A percentile compares a stretch with the other conserved stretches of the same genome.
Evolutionary conservation across 371 early-diverging fungal genomes (phyloP).

Genomic region (Mortierella sp.): DNA sequence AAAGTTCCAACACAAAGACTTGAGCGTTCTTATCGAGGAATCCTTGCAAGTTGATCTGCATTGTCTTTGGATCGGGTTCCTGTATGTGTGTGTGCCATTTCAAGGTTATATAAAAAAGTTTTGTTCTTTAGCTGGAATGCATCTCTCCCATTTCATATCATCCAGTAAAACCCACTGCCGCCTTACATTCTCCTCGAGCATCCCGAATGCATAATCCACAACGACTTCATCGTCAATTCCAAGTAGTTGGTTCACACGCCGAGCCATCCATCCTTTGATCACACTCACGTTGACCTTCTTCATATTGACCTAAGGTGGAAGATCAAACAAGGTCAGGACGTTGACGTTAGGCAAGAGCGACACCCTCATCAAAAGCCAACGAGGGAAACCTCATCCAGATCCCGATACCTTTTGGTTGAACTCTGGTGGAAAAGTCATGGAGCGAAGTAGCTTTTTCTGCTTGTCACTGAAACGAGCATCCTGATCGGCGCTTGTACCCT

Average conservation of each 20-base stretch:
- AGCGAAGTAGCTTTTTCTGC: conserved; percentile 83
- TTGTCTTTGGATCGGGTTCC: conserved; percentile 84
- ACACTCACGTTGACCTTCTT: conserved; percentile 87
- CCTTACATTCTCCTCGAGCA: conserved; percentile 81
- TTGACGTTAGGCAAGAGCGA: too few species aligned
- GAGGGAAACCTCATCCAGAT: too few species aligned
- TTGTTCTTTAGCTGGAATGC: too few species aligned
- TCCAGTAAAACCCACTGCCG: too few species aligned
- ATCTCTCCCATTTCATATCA: too few species aligned
- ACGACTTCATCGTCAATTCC: conserved; percentile 96
- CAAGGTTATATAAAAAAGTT: not conserved
- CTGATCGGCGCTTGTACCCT: conserved; percentile 87
- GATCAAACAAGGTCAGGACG: not conserved
- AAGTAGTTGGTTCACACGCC: conserved; percentile 78
- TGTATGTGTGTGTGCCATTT: conserved; percentile 18
- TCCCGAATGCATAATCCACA: conserved; percentile 82
- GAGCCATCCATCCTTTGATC: conserved; percentile 86
- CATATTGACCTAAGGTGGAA: conserved; percentile 81
- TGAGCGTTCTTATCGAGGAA: conserved; percentile 89
- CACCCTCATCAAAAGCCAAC: too few species aligned
- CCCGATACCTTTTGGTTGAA: conserved; percentile 82
- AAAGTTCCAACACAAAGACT: conserved; percentile 86
- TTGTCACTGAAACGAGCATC: conserved; percentile 92
- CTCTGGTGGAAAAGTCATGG: conserved; percentile 85
- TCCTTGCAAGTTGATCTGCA: conserved; percentile 96